Evolutionary conservation across 345 rosid species (phyloP), one percentile per base, ranked within the genome.

Genomic region (Mercurialis annua): DNA sequence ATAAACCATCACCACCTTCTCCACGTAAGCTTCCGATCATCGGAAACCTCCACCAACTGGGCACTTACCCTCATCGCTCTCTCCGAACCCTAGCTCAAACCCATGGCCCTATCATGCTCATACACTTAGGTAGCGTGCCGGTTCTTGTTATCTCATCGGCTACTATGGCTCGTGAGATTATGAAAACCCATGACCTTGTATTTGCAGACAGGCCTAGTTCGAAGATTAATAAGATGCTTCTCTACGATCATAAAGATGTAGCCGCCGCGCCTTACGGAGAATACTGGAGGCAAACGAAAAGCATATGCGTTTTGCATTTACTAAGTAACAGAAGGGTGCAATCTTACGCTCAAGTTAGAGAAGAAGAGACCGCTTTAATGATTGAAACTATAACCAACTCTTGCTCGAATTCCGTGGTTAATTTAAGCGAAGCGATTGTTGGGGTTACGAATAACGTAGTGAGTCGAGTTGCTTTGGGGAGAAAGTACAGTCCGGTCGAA

Each of bases 221-320:
- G n/a, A 72, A 47, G 0, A 24, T 46, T 0, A 30, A 30, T 0
- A 58, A 74, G 0, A 80, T 59, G 23, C 75, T 87, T 54, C 40
- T 82, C 29, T 78, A 81, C 30, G 72, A 68, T 11, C 43, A 63
- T 18, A 76, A 78, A 27, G 87, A 85, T 51, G 27, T 86, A 7
- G 26, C 85, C 0, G 2, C 34, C 2, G 81, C 90, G 2, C 82
- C 87, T 1, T 84, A 87, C 27, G 88, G 90, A 9, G 88, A 90
- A 59, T 86, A 87, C 42, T 87, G 91, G 96, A 79, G 91, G 54
- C 86, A 86, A 54, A 72, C 83, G 68, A 87, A 77, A 72, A 81
- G 86, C 66, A 49, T 84, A 2, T 74, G 80, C 44, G 77, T 82
- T 10, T 47, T 79, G 5, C 82, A 81, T 49, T 81, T 90, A 47